Conservation (phyloP, 1,284 basidiomycete species). For the Xanthoconium separans region DNA sequence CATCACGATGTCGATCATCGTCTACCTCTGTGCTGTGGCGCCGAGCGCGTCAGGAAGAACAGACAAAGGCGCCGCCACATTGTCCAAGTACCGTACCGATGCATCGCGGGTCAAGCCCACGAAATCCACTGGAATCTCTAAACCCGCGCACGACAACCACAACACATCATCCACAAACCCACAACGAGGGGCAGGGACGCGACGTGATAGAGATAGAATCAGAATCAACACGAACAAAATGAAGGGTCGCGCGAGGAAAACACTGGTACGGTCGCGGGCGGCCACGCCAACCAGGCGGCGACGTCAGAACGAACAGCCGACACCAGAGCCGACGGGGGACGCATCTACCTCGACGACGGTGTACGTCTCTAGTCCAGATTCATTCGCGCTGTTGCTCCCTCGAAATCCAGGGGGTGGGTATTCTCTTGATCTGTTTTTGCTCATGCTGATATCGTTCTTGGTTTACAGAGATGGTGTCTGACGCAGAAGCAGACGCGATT, state of each 20-base stretch:
- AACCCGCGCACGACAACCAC: neutral
- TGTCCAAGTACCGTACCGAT: neutral
- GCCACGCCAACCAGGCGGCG: slow-evolving; percentile 19
- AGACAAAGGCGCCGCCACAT: neutral
- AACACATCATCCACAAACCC: neutral
- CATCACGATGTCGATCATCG: slow-evolving; percentile 11
- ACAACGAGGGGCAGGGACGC: neutral
- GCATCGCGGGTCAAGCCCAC: neutral
- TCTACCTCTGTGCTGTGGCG: slow-evolving; percentile 9
- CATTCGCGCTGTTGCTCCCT: slow-evolving; percentile 46
- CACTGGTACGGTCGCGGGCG: neutral
- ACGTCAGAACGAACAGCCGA: slow-evolving; percentile 38
- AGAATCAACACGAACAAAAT: neutral
- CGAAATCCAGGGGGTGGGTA: slow-evolving; percentile 35
- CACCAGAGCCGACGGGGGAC: slow-evolving; percentile 45
- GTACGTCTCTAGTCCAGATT: slow-evolving; percentile 33
- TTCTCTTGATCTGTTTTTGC: neutral
- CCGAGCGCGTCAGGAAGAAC: slow-evolving; percentile 7
- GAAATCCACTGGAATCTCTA: neutral
- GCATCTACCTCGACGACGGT: slow-evolving; percentile 41
- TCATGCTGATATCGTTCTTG: neutral
- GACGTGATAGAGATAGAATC: neutral
- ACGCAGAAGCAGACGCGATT: slow-evolving; percentile 42
- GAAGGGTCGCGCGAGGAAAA: neutral
- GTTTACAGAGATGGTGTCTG: slow-evolving; percentile 39